phyloP scores from a whole-genome alignment of 2,329 filamentous ascomycete genomes.

The Fusarium brachygibbosum region DNA sequence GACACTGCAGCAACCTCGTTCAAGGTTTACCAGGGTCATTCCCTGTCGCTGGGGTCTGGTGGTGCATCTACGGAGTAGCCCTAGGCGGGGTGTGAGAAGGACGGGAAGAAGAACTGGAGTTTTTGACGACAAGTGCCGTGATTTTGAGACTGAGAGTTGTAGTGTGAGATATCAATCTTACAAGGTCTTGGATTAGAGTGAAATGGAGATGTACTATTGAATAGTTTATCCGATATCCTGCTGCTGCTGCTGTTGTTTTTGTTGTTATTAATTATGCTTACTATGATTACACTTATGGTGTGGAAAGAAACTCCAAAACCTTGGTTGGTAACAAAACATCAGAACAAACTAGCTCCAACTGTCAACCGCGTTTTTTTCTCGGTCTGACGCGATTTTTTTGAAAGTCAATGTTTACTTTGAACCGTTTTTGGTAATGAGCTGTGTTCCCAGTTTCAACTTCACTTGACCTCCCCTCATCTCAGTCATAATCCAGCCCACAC shows the following conservation, averaged over 20 bases:
- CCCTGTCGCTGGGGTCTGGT: constrained; percentile 33
- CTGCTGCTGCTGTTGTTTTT: background rate
- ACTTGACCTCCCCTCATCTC: background rate
- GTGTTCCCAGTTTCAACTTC: constrained; percentile 15
- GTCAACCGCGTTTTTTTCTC: constrained; percentile 20
- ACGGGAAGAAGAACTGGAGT: constrained; percentile 12
- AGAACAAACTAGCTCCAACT: constrained; percentile 6
- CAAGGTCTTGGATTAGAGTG: background rate
- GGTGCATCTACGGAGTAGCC: constrained; percentile 21
- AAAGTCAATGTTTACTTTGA: constrained; percentile 37
- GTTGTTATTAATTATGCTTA: background rate
- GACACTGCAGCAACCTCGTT: constrained; percentile 43
- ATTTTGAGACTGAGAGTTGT: background rate
- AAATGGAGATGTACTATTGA: background rate
- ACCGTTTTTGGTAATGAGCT: constrained; percentile 38
- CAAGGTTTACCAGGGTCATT: constrained; percentile 37
- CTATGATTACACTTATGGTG: background rate
- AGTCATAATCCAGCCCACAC: background rate
- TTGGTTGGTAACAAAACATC: constrained; percentile 3
- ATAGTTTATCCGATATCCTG: background rate
- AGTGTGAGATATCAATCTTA: background rate
- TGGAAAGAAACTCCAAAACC: background rate
- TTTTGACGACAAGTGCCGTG: constrained; percentile 6
- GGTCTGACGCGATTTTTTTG: constrained; percentile 7
- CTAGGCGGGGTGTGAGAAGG: constrained; percentile 15